Evolutionary conservation across 805 yeast genomes (phyloP), one percentile per base, ranked within the genome.

Genomic region (Yamadazyma philogaea): DNA sequence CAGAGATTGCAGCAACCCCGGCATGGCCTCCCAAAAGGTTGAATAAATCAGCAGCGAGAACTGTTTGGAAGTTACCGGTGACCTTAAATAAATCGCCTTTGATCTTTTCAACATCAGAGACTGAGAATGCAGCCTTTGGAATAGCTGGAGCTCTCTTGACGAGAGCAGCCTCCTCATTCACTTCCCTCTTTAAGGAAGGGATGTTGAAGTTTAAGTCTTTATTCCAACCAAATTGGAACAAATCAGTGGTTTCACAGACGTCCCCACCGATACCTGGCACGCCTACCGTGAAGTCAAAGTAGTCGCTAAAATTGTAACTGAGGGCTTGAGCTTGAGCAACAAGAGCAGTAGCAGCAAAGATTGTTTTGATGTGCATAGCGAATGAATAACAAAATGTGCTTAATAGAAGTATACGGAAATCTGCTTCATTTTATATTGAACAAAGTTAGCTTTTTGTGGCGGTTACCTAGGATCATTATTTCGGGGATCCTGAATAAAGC

Each of bases 61-160:
- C 28, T 19, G 50, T 46, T 37, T 49, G 28, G 42, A 56, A 61
- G 48, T 59, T 60, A 45, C 52, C 27, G 17, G 58, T 53, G 21
- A 61, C 58, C 44, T 56, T 48, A 49, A 42, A 58, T 20, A 45
- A 42, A 32, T 49, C 56, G 27, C 51, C 59, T 21, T 44, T 52
- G 22, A 51, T 46, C 39, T 48, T 50, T 37, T 53, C 55, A 30
- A 53, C 62, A 20, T 57, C 51, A 21, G 57, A 51, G 30, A 60
- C 58, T 14, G 50, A 47, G 44, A 60, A 57, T 16, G 53, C 57
- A 39, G 66, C 64, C 33, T 52, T 49, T 32, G 63, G 62, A 34
- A 43, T 30, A 7, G 31, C 6, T 27, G 19, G 32, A 26, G 43
- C 50, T 44, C 50, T 49, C 36, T 44, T 47, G 18, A n/a, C 24